Conservation (phyloP, 2,329 filamentous ascomycete species). For the Aspergillus versicolor region DNA sequence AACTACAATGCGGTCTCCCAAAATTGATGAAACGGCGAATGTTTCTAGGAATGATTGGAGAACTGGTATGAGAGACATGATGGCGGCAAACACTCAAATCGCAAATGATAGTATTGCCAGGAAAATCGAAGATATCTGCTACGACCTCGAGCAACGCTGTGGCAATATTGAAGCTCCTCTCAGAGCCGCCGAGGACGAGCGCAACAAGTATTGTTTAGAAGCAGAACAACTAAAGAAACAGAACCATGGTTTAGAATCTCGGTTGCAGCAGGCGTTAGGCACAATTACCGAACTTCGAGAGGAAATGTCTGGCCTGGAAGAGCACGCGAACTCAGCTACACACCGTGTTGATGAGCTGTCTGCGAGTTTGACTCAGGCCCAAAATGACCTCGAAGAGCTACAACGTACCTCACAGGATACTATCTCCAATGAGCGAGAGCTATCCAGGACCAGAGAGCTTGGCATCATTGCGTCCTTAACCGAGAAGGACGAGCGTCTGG, state of each 20-base stretch:
- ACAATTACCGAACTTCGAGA: conserved; percentile 40
- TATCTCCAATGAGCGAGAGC: conserved; percentile 27
- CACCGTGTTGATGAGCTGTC: conserved; percentile 39
- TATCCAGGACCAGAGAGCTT: conserved; percentile 40
- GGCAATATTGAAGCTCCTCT: conserved; percentile 56
- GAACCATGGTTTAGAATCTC: conserved; percentile 38
- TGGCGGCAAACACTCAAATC: conserved; percentile 44
- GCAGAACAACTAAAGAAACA: conserved; percentile 35
- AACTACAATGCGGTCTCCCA: conserved; percentile 10
- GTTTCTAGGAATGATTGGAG: conserved; percentile 50
- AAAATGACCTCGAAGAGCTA: conserved; percentile 39
- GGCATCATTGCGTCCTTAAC: conserved; percentile 43
- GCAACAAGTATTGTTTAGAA: conserved; percentile 34
- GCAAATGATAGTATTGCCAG: conserved; percentile 50
- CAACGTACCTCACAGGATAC: conserved; percentile 32
- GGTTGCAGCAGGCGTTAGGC: conserved; percentile 36
- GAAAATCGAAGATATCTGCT: conserved; percentile 54
- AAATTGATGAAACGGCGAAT: conserved; percentile 16
- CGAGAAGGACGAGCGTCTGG: conserved; percentile 46
- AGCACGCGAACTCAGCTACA: conserved; percentile 39
- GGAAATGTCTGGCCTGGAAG: conserved; percentile 39
- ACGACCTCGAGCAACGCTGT: conserved; percentile 58
- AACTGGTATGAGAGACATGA: conserved; percentile 42
- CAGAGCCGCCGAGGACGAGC: conserved; percentile 37
- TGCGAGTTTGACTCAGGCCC: conserved; percentile 30